Evolutionary conservation across 139 green algal species (phyloP), one percentile per base, ranked within the genome.

Genomic region (Penium margaritaceum): DNA sequence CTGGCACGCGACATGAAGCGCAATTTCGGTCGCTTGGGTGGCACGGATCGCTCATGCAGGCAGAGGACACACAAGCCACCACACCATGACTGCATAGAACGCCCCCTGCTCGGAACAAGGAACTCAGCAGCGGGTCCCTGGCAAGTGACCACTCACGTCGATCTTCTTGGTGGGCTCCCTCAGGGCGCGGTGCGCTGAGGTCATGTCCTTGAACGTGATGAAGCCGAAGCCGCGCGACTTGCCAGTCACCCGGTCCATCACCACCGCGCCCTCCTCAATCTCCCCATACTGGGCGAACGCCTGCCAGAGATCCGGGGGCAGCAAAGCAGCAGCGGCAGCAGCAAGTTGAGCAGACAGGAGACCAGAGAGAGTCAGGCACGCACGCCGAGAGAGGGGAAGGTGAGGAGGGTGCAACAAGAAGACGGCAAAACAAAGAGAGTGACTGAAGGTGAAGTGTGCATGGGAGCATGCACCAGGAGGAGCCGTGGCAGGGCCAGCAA

Each of bases 201-300:
- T 68, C 14, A 79, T 79, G 36, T 79, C 21, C 65, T 78, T 80
- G 67, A 77, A 80, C 14, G 73, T 80, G 27, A 80, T 72, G 67
- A 80, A 80, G n/a, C 73, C 73, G 79, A 77, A 80, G 35, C 73
- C 73, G 38, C 53, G 34, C 4, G 73, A 80, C 38, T 79, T 79
- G 1, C 73, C 73, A 41, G 73, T 78, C 37, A 12, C 51, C 65
- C 79, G 80, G 55, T 80, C 73, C 34, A 30, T 67, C 29, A 80
- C 79, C 17, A 80, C 73, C n/a, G 73, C 64, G 12, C 34, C 73
- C 43, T 80, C 73, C 29, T 80, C 73, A 34, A 80, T 80, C 19
- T 80, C 73, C 9, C 73, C 73, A 32, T 71, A 80, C 33, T 80
- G n/a, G 21, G n/a, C 37, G 30, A 78, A 80, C 2, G 65, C 64